Conservation (phyloP, 2,329 filamentous ascomycete species). For the Paraphaeosphaeria sporulosa region DNA sequence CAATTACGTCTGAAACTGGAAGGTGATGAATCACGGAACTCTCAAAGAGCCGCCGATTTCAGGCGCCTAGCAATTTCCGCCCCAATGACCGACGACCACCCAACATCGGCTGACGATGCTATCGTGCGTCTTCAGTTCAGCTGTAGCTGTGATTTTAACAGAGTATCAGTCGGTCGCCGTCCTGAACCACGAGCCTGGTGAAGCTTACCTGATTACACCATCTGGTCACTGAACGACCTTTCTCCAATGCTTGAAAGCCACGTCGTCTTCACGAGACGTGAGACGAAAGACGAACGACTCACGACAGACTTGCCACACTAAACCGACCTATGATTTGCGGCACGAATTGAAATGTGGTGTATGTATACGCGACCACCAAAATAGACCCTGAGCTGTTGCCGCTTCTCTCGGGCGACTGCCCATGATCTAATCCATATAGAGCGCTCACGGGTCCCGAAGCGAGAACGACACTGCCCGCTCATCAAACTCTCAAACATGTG, state of each 20-base stretch:
- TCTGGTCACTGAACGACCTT: not conserved
- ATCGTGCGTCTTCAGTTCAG: not conserved
- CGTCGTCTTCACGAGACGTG: not conserved
- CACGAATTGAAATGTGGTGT: not conserved
- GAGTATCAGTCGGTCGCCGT: not conserved
- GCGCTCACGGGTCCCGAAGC: not conserved
- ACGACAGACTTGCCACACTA: not conserved
- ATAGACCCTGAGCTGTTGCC: not conserved
- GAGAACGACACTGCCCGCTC: not conserved
- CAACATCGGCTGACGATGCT: not conserved
- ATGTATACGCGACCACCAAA: not conserved
- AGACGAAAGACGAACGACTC: not conserved
- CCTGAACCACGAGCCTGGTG: not conserved
- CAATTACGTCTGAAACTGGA: not conserved
- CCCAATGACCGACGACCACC: not conserved
- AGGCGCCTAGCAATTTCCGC: slow-evolving; percentile 7
- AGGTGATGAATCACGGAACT: not conserved
- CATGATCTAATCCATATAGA: not conserved
- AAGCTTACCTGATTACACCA: not conserved
- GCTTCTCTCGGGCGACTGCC: slow-evolving; percentile 1
- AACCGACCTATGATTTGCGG: not conserved
- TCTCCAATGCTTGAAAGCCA: not conserved
- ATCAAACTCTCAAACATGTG: slow-evolving; percentile 6
- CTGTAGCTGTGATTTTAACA: not conserved
- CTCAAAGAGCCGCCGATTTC: not conserved